A percentile compares a stretch with the other conserved stretches of the same genome.
Evolutionary conservation across 208 protist genomes (phyloP).

Genomic region (Leishmania tropica): DNA sequence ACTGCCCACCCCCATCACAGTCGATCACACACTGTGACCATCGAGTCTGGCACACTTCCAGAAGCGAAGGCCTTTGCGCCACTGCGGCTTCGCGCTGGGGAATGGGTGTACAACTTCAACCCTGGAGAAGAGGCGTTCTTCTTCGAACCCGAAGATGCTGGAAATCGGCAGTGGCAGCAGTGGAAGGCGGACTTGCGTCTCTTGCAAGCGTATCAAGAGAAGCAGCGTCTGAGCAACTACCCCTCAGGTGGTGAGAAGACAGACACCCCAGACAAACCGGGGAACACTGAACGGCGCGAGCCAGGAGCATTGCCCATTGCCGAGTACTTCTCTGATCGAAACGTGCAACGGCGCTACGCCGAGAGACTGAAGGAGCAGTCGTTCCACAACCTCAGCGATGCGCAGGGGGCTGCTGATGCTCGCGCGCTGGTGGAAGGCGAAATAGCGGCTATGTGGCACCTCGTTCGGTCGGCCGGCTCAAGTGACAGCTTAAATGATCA

Average conservation of each 20-base stretch:
- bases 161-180: conserved; percentile 37
- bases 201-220: conserved; percentile 19
- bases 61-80: conserved; percentile 16
- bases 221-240: conserved; percentile 2
- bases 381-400: conserved; percentile 6
- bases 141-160: conserved; percentile 55
- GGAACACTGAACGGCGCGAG: neutral
- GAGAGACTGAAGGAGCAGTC: conserved; percentile 10
- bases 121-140: conserved; percentile 41
- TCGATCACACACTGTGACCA: neutral
- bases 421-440: conserved; percentile 1
- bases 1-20: too few species aligned
- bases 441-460: conserved; percentile 13
- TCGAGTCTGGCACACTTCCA: conserved; percentile 27
- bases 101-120: conserved; percentile 48
- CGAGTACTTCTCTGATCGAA: conserved; percentile 25
- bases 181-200: conserved; percentile 23
- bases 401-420: neutral
- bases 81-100: conserved; percentile 2
- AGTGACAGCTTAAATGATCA: conserved; percentile 6
- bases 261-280: neutral
- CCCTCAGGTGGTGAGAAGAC: neutral
- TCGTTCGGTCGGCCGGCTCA: neutral
- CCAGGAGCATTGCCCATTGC: neutral
- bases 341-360: conserved; percentile 10